A percentile compares a stretch with the other conserved stretches of the same genome.
Evolutionary conservation across 495 filamentous ascomycete species (phyloP).

Genomic region (Glutinoglossum americanum): DNA sequence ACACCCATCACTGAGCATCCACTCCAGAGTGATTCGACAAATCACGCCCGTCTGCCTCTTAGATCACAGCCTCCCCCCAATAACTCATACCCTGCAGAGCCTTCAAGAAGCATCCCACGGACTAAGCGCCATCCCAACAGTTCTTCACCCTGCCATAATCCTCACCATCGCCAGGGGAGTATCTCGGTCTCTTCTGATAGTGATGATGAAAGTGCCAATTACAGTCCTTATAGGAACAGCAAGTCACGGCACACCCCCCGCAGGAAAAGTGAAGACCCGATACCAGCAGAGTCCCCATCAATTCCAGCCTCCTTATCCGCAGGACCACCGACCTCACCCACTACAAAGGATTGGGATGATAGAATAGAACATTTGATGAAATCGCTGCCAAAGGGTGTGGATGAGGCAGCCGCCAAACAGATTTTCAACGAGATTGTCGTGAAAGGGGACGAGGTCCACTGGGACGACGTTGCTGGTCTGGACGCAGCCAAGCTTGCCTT

Average conservation of each 20-base stretch:
- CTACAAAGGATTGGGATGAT: conserved; percentile 19
- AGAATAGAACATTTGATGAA: conserved; percentile 42
- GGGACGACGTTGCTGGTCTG: conserved; percentile 83
- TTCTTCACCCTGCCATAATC: conserved; percentile 12
- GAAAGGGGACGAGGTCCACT: conserved; percentile 83
- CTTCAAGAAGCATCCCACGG: neutral
- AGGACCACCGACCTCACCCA: conserved; percentile 3
- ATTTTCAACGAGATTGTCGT: conserved; percentile 95
- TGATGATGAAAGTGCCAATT: conserved; percentile 20
- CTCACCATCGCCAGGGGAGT: conserved; percentile 8
- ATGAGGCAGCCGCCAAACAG: conserved; percentile 62
- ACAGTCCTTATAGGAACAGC: conserved; percentile 14
- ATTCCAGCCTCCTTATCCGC: conserved; percentile 12
- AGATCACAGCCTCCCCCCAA: neutral
- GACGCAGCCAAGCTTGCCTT: conserved; percentile 79
- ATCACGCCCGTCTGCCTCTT: conserved; percentile 4
- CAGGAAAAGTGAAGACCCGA: conserved; percentile 9
- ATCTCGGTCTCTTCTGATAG: conserved; percentile 16
- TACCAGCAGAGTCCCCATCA: conserved; percentile 6
- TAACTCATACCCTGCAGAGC: neutral
- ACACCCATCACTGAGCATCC: neutral
- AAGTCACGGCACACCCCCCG: conserved; percentile 11
- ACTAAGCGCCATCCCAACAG: conserved; percentile 6
- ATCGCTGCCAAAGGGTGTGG: conserved; percentile 58
- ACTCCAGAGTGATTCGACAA: conserved; percentile 7